Evolutionary conservation across 1,284 basidiomycete species (phyloP), one percentile per base, ranked within the genome.

Genomic region (Somion occarium): DNA sequence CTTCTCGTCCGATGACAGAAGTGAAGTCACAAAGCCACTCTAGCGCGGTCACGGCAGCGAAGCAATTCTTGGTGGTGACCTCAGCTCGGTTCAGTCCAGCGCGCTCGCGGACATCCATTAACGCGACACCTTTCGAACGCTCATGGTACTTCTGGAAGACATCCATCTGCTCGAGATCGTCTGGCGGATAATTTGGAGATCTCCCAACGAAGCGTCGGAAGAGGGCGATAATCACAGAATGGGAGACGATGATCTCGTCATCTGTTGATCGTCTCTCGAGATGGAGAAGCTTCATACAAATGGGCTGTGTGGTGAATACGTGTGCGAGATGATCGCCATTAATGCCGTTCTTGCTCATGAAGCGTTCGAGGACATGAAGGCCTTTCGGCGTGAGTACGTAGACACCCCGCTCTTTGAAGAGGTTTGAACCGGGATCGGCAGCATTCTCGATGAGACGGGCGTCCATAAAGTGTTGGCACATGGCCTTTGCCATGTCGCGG

Each of bases 381-480:
- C 97, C 97, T 72, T 99, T 99, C 18, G 96, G 91, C 12, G 97
- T 99, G 64, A 98, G 80, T 63, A 91, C 81, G 73, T 94, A 99
- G 53, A 98, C 89, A 56, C 96, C 96, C 48, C 95, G 87, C 63
- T 99, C 96, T 73, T 98, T 98, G 87, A 99, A 99, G 42, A 90
- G 78, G 61, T 88, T 87, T 20, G 88, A 89, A 25, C 80, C 77
- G 19, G 88, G 85, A 70, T 99, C 97, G 18, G 91, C 86, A 12
- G 94, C 95, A 66, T 98, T 98, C 70, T 98, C 95, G 59, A 99
- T 94, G 57, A 99, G 80, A 55, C 94, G 89, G 47, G 96, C 95
- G 59, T 99, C 96, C 91, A 99, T 96, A 66, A 98, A 99, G 65
- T 98, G 95, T 71, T 99, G 96, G 71, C 93, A 93, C 84, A 99